Evolutionary conservation across 1,284 basidiomycete species (phyloP).

Genomic region (Moesziomyces sp.): DNA sequence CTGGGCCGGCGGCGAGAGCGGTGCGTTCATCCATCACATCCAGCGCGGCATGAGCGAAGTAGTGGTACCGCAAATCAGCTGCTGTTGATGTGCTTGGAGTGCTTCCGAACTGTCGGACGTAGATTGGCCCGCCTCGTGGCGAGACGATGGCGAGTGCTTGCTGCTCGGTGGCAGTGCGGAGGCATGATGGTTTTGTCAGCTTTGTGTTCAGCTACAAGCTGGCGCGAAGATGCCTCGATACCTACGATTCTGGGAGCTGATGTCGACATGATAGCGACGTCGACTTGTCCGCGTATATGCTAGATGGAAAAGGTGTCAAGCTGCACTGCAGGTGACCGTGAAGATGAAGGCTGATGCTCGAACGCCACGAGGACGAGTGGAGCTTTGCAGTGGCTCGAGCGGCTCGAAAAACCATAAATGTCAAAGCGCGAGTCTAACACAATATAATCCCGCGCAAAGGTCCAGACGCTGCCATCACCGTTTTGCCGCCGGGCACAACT

Average conservation of each 20-base stretch:
- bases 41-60: slow-evolving; percentile 65
- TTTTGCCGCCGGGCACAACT: too few relatives aligned
- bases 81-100: slow-evolving; percentile 6
- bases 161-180: slow-evolving; percentile 1
- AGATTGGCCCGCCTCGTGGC: slow-evolving; percentile 44
- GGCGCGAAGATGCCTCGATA: neutral
- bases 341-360: too few relatives aligned
- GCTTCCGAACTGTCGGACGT: slow-evolving; percentile 41
- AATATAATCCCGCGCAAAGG: too few relatives aligned
- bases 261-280: slow-evolving; percentile 9
- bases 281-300: too few relatives aligned
- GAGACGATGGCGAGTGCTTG: slow-evolving; percentile 53
- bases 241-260: slow-evolving; percentile 26
- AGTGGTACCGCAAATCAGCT: slow-evolving; percentile 60
- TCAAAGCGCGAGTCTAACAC: too few relatives aligned
- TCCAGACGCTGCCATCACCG: too few relatives aligned
- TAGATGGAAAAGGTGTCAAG: too few relatives aligned
- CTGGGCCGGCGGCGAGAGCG: slow-evolving; percentile 1
- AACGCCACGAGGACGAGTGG: too few relatives aligned
- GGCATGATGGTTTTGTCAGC: neutral
- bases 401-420: too few relatives aligned
- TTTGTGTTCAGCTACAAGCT: neutral
- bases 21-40: slow-evolving; percentile 68
- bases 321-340: too few relatives aligned
- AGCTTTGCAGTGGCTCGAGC: too few relatives aligned